phyloP scores from a whole-genome alignment of 2,329 filamentous ascomycete genomes.

The Beauveria sp. region DNA sequence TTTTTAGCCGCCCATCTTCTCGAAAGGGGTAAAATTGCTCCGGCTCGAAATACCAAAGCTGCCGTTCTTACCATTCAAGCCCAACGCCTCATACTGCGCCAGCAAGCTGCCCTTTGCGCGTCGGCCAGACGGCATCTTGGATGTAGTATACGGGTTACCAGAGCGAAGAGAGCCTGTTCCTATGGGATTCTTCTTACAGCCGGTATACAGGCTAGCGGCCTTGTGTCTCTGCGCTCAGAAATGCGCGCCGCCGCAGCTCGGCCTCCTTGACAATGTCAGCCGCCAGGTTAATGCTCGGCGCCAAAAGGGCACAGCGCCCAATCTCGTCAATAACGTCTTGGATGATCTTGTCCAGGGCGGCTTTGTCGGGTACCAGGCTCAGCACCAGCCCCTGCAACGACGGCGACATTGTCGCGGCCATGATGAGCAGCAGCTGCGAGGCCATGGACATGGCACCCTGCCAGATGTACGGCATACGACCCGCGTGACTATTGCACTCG shows the following conservation, averaged over 20 bases:
- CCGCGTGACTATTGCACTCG: slow-evolving; percentile 52
- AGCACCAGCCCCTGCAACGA: slow-evolving; percentile 60
- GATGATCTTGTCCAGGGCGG: slow-evolving; percentile 68
- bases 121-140: too few relatives aligned
- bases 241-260: slow-evolving; percentile 60
- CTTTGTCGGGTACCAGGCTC: slow-evolving; percentile 45
- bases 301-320: slow-evolving; percentile 64
- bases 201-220: background rate
- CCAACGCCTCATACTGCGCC: too few relatives aligned
- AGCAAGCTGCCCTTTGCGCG: too few relatives aligned
- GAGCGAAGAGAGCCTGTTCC: too few relatives aligned
- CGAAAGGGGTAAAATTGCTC: too few relatives aligned
- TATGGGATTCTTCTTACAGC: too few relatives aligned
- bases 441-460: slow-evolving; percentile 78
- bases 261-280: slow-evolving; percentile 76
- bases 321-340: slow-evolving; percentile 70
- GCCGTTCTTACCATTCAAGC: too few relatives aligned
- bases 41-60: too few relatives aligned
- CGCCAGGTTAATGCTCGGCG: slow-evolving; percentile 68
- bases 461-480: slow-evolving; percentile 80
- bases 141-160: too few relatives aligned
- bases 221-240: slow-evolving; percentile 35
- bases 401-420: slow-evolving; percentile 77
- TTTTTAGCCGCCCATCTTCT: too few relatives aligned
- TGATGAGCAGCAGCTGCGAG: slow-evolving; percentile 71